phyloP scores from a whole-genome alignment of 2,329 filamentous ascomycete species.

The Boeremia exigua region DNA sequence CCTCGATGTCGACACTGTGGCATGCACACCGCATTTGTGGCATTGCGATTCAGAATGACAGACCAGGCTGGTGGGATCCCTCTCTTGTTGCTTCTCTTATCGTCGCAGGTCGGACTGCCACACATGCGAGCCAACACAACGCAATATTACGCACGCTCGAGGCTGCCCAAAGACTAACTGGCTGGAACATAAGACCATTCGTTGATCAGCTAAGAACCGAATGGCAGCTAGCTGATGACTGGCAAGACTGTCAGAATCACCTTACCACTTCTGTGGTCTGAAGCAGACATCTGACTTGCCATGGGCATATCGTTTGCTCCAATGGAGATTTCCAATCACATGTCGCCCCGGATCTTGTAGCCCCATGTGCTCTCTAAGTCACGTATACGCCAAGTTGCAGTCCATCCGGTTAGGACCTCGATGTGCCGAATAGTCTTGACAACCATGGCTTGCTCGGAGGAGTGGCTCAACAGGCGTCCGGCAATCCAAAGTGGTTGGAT shows the following conservation, averaged over 20 bases:
- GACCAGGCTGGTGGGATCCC: slow-evolving; percentile 56
- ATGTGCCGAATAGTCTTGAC: slow-evolving; percentile 57
- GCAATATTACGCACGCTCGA: slow-evolving; percentile 51
- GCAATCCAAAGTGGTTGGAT: slow-evolving; percentile 65
- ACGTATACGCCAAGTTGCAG: slow-evolving; percentile 59
- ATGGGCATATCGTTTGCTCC: not conserved
- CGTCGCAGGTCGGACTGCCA: slow-evolving; percentile 55
- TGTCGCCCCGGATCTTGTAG: slow-evolving; percentile 25
- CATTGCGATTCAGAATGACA: slow-evolving; percentile 57
- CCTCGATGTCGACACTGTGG: slow-evolving; percentile 55
- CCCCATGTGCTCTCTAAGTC: slow-evolving; percentile 55
- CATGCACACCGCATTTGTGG: slow-evolving; percentile 59
- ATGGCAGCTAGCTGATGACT: slow-evolving; percentile 30
- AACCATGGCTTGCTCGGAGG: slow-evolving; percentile 49
- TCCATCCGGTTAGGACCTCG: slow-evolving; percentile 62
- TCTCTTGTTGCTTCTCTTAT: slow-evolving; percentile 56
- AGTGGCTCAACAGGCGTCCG: slow-evolving; percentile 61
- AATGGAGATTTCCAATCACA: not conserved
- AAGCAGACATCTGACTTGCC: not conserved
- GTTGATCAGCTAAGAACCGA: slow-evolving; percentile 23
- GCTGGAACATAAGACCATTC: slow-evolving; percentile 46
- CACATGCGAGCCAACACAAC: slow-evolving; percentile 56
- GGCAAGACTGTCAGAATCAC: slow-evolving; percentile 13
- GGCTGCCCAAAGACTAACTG: slow-evolving; percentile 50
- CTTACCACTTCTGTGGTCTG: not conserved